Evolutionary conservation across 139 green algal genomes (phyloP).

Genomic region (Yamagishiella unicocca): DNA sequence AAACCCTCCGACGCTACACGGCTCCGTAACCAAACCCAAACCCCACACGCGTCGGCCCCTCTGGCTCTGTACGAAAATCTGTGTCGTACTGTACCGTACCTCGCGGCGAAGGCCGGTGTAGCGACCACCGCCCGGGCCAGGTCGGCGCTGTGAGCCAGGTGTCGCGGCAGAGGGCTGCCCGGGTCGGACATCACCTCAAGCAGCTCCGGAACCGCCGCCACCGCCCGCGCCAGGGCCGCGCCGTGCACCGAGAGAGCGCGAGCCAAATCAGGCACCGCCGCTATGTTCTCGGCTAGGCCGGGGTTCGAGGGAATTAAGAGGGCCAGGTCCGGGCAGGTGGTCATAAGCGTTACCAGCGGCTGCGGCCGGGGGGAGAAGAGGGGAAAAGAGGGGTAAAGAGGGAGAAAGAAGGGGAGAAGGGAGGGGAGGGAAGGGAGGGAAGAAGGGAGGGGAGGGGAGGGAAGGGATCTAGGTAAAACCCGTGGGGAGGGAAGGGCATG

Average conservation of each 20-base stretch:
- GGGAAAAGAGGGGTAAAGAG: no score
- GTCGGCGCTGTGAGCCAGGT: neutral
- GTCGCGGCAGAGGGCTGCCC: neutral
- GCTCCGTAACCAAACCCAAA: no score
- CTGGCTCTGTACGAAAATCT: no score
- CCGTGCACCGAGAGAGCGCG: neutral
- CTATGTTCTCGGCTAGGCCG: neutral
- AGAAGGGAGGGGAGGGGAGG: no score
- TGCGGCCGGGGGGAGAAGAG: no score
- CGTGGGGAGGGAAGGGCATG: no score
- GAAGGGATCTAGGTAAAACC: no score
- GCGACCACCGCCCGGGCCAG: neutral
- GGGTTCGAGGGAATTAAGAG: neutral
- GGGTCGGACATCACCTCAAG: neutral
- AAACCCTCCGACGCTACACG: no score
- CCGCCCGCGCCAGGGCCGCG: neutral
- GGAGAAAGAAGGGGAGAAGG: no score
- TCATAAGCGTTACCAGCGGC: neutral
- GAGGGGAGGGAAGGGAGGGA: no score
- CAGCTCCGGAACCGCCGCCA: constrained; percentile 20
- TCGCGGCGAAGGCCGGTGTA: neutral
- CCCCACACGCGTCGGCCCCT: no score
- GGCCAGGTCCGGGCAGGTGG: neutral
- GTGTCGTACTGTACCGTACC: neutral
- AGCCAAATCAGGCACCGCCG: neutral